Conservation (phyloP, 257 asterid species). For the Salvia hispanica region DNA sequence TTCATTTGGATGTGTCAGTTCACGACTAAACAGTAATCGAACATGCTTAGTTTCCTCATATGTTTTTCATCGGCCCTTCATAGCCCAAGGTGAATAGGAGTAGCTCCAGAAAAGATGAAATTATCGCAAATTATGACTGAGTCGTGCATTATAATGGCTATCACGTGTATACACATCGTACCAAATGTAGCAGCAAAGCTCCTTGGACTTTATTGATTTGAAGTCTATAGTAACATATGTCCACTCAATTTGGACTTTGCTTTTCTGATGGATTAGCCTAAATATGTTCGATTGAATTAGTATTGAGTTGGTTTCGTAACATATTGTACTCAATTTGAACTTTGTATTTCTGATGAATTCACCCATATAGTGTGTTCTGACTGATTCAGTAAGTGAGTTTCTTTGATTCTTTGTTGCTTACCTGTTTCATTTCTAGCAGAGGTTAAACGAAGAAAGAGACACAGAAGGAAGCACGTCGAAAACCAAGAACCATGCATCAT, state of each 20-base stretch:
- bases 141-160: background rate
- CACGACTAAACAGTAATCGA: background rate
- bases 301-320: background rate
- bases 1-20: background rate
- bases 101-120: background rate
- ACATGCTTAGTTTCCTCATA: background rate
- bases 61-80: background rate
- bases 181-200: background rate
- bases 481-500: slow-evolving; percentile 73
- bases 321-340: no score
- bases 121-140: background rate
- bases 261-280: background rate
- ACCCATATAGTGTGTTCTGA: no score
- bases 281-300: background rate
- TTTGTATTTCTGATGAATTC: no score
- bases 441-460: slow-evolving; percentile 81
- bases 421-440: slow-evolving; percentile 43
- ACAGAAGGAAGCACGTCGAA: slow-evolving; percentile 80
- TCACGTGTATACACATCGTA: background rate
- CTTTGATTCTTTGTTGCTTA: background rate
- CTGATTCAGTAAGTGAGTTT: background rate
- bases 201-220: background rate
- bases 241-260: background rate
- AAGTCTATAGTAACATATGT: slow-evolving; percentile 1
- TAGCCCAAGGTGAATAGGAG: background rate